phyloP scores from a whole-genome alignment of 371 early-diverging fungal genomes.

The Blastocladiella emersonii region DNA sequence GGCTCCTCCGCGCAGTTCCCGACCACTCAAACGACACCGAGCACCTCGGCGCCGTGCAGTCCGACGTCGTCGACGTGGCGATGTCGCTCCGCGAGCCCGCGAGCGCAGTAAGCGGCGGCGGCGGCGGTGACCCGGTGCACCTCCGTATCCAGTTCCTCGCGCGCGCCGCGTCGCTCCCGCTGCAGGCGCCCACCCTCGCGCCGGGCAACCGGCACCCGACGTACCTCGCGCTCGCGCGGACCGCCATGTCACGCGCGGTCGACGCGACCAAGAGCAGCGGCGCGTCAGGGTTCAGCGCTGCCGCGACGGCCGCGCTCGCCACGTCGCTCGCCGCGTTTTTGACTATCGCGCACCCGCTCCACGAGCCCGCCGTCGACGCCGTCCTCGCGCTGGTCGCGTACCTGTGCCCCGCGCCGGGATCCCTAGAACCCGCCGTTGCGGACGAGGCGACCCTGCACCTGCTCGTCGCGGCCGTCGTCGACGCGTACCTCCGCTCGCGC shows the following conservation, averaged over 20 bases:
- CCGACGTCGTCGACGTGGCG: neutral
- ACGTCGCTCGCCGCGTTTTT: neutral
- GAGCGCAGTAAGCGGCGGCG: neutral
- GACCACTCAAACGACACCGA: neutral
- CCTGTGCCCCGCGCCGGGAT: neutral
- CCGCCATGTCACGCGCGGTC: conserved; percentile 1
- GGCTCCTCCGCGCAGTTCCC: neutral
- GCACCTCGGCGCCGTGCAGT: neutral
- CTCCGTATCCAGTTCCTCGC: neutral
- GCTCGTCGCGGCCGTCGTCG: conserved; percentile 9
- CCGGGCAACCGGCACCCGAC: conserved; percentile 20
- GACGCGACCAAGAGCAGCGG: conserved; percentile 3
- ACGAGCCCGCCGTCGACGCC: conserved; percentile 5
- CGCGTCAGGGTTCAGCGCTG: neutral
- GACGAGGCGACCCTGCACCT: conserved; percentile 1
- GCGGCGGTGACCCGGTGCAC: neutral
- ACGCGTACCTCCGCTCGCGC: conserved; percentile 12
- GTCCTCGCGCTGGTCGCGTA: conserved; percentile 5
- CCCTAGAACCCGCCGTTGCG: neutral
- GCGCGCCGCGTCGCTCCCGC: neutral
- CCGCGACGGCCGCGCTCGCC: neutral
- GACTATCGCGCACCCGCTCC: conserved; percentile 3
- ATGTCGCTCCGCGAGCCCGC: neutral
- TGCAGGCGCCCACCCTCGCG: conserved; percentile 14
- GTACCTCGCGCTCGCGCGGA: conserved; percentile 18